phyloP scores from a whole-genome alignment of 345 rosid species.

The Clarkia xantiana region DNA sequence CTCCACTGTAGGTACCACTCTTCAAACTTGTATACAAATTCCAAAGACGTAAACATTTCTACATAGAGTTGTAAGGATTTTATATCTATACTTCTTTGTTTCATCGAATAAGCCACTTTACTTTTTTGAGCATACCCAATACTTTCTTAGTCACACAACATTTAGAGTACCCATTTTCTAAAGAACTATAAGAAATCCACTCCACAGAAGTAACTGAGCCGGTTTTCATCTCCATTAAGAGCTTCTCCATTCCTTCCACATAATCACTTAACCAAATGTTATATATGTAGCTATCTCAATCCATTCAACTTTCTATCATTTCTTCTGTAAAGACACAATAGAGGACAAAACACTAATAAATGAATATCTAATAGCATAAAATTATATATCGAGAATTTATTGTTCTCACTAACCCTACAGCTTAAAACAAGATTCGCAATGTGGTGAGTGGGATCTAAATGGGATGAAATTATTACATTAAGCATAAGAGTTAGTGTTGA shows the following conservation, averaged over 20 bases:
- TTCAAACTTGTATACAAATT: slow-evolving; percentile 24
- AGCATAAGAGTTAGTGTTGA: too few species aligned
- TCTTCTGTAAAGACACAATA: slow-evolving; percentile 32
- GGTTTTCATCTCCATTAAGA: slow-evolving; percentile 28
- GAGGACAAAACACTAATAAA: too few species aligned
- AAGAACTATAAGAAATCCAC: slow-evolving; percentile 31
- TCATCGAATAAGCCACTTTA: slow-evolving; percentile 6
- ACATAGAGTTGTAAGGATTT: slow-evolving; percentile 29
- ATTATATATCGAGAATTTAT: too few species aligned
- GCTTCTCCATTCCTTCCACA: slow-evolving; percentile 44
- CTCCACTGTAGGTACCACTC: too few species aligned
- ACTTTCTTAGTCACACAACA: slow-evolving; percentile 29
- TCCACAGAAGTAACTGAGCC: slow-evolving; percentile 21
- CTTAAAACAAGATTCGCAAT: too few species aligned
- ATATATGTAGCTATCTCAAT: slow-evolving; percentile 19
- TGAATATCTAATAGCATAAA: too few species aligned
- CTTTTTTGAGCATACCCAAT: too few species aligned
- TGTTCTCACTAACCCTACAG: too few species aligned
- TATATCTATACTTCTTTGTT: slow-evolving; percentile 20
- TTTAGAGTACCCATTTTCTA: slow-evolving; percentile 35
- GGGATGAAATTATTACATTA: too few species aligned
- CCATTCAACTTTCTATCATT: slow-evolving; percentile 35
- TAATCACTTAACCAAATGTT: slow-evolving; percentile 41
- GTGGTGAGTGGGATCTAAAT: too few species aligned
- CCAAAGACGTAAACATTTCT: slow-evolving; percentile 45